Base-by-base conservation (phyloP, 1,284 basidiomycete species). In the Moesziomyces globuligerus region DNA sequence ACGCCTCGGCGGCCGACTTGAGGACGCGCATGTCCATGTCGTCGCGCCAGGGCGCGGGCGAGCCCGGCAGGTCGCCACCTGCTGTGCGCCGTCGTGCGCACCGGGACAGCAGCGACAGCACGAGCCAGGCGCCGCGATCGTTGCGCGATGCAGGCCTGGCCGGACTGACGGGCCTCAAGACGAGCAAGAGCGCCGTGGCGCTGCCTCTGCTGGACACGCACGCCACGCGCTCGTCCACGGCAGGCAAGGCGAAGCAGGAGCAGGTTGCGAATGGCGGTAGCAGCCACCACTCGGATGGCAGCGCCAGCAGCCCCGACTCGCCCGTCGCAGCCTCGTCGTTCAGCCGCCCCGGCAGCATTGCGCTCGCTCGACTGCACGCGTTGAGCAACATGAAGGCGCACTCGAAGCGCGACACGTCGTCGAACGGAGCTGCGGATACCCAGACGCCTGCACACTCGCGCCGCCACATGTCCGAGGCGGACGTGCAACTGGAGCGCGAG, bases 121-220 rank as follows among this genome's bases (percentile, higher is more conserved):
- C 46, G 28, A 49, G 29, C 26, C 48, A 53, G 1, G 51, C 55
- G 9, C 44, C 58, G 8, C 42, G 48, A 32, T 66, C 56, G 39
- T 23, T 70, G 20, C 65, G 65, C 18, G 67, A 71, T 9, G 59
- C 58, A 23, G 52, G 61, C 7, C 37, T 67, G 25, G 51, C 67
- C 48, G 60, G 67, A 15, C 24, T 70, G 28, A 44, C 58, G 3
- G 72, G 81, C 10, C 76, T 90, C 58, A 85, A 85, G 44, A 85
- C 86, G 43, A 88, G 86, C 67, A 91, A 90, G 84, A 89, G 88
- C 66, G 83, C 87, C 0, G 88, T 86, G 2, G 90, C 89, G 7
- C 80, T 89, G 10, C 78, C 79, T 9, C 55, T 77, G 21, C 72
- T 81, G n/a, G 73, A 73, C 75, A 86, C 87, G 68, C 84, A 89